Percentiles rank a stretch among this genome's conserved stretches.
Conservation (phyloP, 202 grass and related monocot genomes). For the Brachypodium distachyon region DNA sequence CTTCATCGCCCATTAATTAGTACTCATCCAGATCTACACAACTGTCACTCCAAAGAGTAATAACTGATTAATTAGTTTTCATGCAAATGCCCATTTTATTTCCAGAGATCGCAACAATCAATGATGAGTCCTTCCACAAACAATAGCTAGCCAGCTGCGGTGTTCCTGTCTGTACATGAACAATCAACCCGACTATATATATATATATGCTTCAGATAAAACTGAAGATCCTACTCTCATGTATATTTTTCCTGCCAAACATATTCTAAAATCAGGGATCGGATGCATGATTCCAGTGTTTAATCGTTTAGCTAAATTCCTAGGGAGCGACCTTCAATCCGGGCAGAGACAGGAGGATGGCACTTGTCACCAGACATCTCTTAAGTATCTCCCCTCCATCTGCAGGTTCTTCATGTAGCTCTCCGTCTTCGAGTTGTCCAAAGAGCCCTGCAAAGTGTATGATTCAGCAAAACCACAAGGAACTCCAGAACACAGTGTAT, state of each 20-base stretch:
- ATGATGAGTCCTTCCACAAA: not conserved
- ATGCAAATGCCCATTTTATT: not conserved
- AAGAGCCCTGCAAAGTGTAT: slow-evolving; percentile 26
- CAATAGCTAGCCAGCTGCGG: not conserved
- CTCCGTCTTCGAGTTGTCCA: slow-evolving; percentile 45
- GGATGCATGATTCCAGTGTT: not conserved
- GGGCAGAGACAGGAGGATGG: not conserved
- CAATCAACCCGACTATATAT: not conserved
- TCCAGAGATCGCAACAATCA: not conserved
- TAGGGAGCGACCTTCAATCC: too few species aligned
- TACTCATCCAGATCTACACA: too few species aligned
- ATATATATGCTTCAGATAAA: not conserved
- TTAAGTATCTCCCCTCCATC: slow-evolving; percentile 56
- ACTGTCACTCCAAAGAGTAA: not conserved
- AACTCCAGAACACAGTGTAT: not conserved
- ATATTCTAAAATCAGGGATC: not conserved
- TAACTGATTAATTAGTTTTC: not conserved
- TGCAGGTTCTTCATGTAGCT: slow-evolving; percentile 51
- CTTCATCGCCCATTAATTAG: too few species aligned
- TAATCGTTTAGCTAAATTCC: not conserved
- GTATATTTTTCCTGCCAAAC: not conserved
- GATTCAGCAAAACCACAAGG: not conserved
- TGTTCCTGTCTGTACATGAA: not conserved
- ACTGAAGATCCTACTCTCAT: not conserved
- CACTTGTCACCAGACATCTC: slow-evolving; percentile 48